These are phyloP conservation scores for Pyrenochaeta sp. DNA, from an alignment of 2,329 filamentous ascomycete genomes.

Conservation along the genomic window DNA sequence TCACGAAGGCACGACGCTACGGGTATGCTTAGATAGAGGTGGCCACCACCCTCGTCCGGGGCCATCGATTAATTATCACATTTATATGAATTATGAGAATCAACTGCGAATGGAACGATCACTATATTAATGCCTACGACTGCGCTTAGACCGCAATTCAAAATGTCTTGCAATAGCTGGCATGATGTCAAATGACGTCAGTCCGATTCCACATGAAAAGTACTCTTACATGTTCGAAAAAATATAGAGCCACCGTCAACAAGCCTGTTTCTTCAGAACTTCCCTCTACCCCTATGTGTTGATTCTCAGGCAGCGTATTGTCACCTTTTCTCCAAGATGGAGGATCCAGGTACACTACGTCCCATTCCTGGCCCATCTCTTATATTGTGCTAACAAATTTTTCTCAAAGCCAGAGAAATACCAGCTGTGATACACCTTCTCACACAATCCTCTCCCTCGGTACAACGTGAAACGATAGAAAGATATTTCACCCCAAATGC, in stretches of 20 bases:
- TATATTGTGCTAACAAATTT: neutral
- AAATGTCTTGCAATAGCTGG: neutral
- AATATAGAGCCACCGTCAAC: too few species aligned
- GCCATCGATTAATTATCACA: neutral
- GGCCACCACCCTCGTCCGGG: neutral
- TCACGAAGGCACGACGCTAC: neutral
- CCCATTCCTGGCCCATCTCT: neutral
- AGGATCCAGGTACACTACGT: conserved; percentile 38
- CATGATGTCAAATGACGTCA: conserved; percentile 16
- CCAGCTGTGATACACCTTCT: conserved; percentile 71
- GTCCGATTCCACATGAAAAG: conserved; percentile 8
- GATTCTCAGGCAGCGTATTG: too few species aligned
- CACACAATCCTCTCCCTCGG: conserved; percentile 70
- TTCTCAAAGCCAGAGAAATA: conserved; percentile 65
- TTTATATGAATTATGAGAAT: too few species aligned
- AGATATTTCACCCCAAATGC: conserved; percentile 78
- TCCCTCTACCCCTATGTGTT: too few species aligned
- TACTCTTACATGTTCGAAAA: too few species aligned
- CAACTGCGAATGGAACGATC: neutral
- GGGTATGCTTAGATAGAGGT: neutral
- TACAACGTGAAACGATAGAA: conserved; percentile 72
- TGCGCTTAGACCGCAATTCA: neutral
- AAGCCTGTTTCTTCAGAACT: too few species aligned
- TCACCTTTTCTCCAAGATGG: conserved; percentile 12
- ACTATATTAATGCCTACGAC: neutral